phyloP scores from a whole-genome alignment of 805 yeast genomes.

The Barnettozyma vustinii region DNA sequence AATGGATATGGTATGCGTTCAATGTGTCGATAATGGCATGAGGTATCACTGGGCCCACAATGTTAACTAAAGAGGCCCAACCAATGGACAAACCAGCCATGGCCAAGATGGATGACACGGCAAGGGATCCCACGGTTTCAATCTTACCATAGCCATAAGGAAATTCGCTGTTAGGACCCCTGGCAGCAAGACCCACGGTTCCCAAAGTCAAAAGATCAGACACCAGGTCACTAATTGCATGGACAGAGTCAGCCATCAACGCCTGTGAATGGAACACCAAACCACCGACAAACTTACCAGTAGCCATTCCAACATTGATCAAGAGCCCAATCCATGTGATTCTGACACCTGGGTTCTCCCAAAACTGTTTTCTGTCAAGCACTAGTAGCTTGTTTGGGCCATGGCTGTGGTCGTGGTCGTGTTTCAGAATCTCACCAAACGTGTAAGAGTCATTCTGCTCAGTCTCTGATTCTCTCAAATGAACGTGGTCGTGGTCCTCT shows the following conservation, averaged over 20 bases:
- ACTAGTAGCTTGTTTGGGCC: conserved; percentile 29
- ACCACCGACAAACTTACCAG: conserved; percentile 85
- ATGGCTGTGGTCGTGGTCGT: conserved; percentile 33
- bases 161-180: conserved; percentile 50
- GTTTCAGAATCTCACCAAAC: conserved; percentile 29
- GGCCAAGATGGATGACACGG: conserved; percentile 77
- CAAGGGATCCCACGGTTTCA: conserved; percentile 86
- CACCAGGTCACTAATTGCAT: conserved; percentile 84
- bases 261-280: conserved; percentile 92
- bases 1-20: conserved; percentile 44
- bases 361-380: conserved; percentile 38
- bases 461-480: conserved; percentile 37
- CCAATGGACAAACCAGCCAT: conserved; percentile 91
- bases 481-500: conserved; percentile 34
- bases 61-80: conserved; percentile 69
- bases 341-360: conserved; percentile 77
- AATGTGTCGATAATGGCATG: conserved; percentile 50
- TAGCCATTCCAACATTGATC: conserved; percentile 81
- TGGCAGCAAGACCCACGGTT: conserved; percentile 73
- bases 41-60: conserved; percentile 65
- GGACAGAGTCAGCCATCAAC: conserved; percentile 89
- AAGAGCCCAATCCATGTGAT: conserved; percentile 89
- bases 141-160: conserved; percentile 92
- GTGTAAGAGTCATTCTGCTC: conserved; percentile 35
- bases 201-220: conserved; percentile 86